Evolutionary conservation across 208 protist genomes (phyloP).

Genomic region (Trypanosomatidae sp.): DNA sequence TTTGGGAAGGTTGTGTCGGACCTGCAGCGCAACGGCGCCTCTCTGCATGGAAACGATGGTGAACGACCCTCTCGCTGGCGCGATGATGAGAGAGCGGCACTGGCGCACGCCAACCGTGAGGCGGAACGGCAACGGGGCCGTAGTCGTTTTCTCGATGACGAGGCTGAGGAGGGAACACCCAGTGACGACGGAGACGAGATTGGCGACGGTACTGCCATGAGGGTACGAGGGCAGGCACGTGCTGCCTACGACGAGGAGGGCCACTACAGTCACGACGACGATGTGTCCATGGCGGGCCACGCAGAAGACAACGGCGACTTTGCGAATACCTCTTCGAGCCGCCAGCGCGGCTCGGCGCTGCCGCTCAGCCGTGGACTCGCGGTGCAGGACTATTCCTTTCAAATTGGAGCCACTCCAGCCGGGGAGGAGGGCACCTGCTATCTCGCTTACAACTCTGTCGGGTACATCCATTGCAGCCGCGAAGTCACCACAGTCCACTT

Average conservation of each 20-base stretch:
- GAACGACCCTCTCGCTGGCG: slow-evolving; percentile 72
- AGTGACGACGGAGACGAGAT: slow-evolving; percentile 29
- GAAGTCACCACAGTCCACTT: slow-evolving; percentile 78
- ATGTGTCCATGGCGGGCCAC: slow-evolving; percentile 11
- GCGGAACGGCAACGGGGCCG: slow-evolving; percentile 19
- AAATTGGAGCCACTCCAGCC: slow-evolving; percentile 74
- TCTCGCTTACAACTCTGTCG: slow-evolving; percentile 85
- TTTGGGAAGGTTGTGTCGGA: slow-evolving; percentile 59
- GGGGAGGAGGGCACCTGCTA: slow-evolving; percentile 76
- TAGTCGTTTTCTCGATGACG: slow-evolving; percentile 79
- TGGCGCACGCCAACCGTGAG: slow-evolving; percentile 39
- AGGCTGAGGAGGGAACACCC: slow-evolving; percentile 68
- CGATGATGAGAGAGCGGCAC: slow-evolving; percentile 32
- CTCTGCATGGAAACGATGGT: slow-evolving; percentile 35
- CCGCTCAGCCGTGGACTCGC: background rate
- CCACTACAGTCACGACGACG: slow-evolving; percentile 22
- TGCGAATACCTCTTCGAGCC: background rate
- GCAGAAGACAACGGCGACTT: slow-evolving; percentile 12
- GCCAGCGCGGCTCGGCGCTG: background rate
- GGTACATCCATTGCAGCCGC: slow-evolving; percentile 66
- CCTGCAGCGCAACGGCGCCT: slow-evolving; percentile 51
- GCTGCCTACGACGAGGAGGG: slow-evolving; percentile 21
- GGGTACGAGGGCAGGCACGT: background rate
- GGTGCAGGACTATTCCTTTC: slow-evolving; percentile 73
- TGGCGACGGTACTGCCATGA: background rate